Evolutionary conservation across 106 monocot species (phyloP).

Genomic region (Phalaenopsis aphrodite): DNA sequence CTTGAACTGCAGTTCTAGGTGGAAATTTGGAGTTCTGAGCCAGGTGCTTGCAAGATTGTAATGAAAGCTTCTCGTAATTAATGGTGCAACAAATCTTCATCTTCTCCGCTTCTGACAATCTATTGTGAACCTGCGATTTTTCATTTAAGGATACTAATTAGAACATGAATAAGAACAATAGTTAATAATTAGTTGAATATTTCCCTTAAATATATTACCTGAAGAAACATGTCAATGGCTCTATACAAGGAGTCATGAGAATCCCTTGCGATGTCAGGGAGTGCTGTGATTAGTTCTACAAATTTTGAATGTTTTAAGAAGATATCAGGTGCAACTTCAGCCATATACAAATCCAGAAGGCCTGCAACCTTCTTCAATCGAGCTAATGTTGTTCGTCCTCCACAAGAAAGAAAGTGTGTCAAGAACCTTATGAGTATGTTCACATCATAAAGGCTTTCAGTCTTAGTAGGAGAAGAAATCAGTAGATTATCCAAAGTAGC

Average conservation of each 20-base stretch:
- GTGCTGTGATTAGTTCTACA: slow-evolving; percentile 29
- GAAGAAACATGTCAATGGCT: slow-evolving; percentile 76
- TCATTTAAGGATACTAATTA: neutral
- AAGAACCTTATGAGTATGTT: slow-evolving; percentile 57
- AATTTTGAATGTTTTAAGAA: slow-evolving; percentile 64
- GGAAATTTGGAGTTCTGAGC: slow-evolving; percentile 65
- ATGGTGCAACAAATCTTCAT: slow-evolving; percentile 67
- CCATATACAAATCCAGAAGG: slow-evolving; percentile 74
- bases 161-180: neutral
- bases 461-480: slow-evolving; percentile 30
- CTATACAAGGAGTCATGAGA: slow-evolving; percentile 62
- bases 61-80: slow-evolving; percentile 70
- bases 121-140: slow-evolving; percentile 48
- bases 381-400: slow-evolving; percentile 6
- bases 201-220: slow-evolving; percentile 27
- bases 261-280: slow-evolving; percentile 69
- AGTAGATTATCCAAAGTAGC: slow-evolving; percentile 73
- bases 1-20: slow-evolving; percentile 65
- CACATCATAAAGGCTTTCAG: slow-evolving; percentile 66
- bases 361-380: slow-evolving; percentile 56
- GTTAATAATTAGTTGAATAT: neutral
- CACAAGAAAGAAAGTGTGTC: slow-evolving; percentile 40
- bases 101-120: slow-evolving; percentile 74
- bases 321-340: slow-evolving; percentile 85
- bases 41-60: slow-evolving; percentile 71